Evolutionary conservation across 257 asterid genomes (phyloP).

Genomic region (Eustoma russellianum): DNA sequence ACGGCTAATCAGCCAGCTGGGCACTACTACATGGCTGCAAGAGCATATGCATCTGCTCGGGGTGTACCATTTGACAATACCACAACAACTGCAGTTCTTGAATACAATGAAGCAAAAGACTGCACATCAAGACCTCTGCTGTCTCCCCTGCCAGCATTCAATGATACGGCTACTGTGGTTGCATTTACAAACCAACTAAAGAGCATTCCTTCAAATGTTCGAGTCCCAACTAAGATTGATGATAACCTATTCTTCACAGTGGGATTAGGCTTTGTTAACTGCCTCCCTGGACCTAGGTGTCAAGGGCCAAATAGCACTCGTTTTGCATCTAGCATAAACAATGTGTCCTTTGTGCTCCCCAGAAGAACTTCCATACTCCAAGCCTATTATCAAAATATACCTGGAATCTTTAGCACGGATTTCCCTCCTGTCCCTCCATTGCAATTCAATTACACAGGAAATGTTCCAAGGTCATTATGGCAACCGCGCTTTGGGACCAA

Average conservation of each 20-base stretch:
- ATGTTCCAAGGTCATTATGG: constrained; percentile 20
- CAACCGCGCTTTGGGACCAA: constrained; percentile 22
- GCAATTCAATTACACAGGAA: constrained; percentile 26
- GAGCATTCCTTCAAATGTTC: constrained; percentile 13
- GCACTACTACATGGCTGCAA: constrained; percentile 23
- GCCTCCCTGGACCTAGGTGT: constrained; percentile 33
- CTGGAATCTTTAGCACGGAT: constrained; percentile 24
- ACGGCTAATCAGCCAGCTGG: constrained; percentile 22
- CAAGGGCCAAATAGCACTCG: constrained; percentile 42
- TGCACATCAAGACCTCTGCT: constrained; percentile 19
- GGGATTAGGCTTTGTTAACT: constrained; percentile 28
- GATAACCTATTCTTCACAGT: constrained; percentile 31
- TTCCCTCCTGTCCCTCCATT: constrained; percentile 26
- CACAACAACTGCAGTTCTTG: constrained; percentile 36
- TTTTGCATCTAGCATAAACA: constrained; percentile 32
- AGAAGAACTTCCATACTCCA: constrained; percentile 32
- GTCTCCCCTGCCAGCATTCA: constrained; percentile 25
- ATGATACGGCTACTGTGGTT: constrained; percentile 27
- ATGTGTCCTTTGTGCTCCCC: constrained; percentile 38
- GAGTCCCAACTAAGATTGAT: constrained; percentile 29
- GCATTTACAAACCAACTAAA: constrained; percentile 17
- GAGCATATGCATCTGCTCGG: constrained; percentile 36
- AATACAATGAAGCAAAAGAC: constrained; percentile 17
- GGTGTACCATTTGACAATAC: constrained; percentile 38
- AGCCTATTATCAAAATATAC: constrained; percentile 25